Conservation (phyloP, 164 flowering plant species). For the Piper betle region DNA sequence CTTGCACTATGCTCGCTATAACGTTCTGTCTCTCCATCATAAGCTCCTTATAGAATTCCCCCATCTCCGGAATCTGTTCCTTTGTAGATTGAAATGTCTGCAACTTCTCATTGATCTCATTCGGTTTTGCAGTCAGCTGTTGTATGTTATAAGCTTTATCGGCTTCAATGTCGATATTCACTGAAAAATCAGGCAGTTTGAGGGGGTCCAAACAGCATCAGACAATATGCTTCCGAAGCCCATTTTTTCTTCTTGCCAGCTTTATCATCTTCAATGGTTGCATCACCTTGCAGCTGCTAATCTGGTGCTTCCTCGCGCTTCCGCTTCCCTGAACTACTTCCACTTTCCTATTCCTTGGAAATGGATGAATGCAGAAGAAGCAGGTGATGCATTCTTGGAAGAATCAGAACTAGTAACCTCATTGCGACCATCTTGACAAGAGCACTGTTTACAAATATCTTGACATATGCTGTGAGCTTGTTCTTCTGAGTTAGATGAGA, state of each 20-base stretch:
- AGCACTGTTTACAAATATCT: background rate
- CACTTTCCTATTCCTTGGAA: slow-evolving; percentile 11
- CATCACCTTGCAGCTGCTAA: slow-evolving; percentile 5
- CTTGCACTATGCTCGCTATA: slow-evolving; percentile 20
- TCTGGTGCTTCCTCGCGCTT: slow-evolving; percentile 18
- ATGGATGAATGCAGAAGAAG: background rate
- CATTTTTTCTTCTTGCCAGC: slow-evolving; percentile 21
- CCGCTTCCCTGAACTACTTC: slow-evolving; percentile 28
- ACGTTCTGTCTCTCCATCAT: slow-evolving; percentile 17
- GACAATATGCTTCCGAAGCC: slow-evolving; percentile 13
- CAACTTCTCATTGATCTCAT: slow-evolving; percentile 16
- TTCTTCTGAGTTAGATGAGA: background rate
- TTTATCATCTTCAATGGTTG: slow-evolving; percentile 12
- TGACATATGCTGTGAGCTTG: background rate
- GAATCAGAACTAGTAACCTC: background rate
- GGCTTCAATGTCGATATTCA: background rate
- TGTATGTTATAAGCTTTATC: slow-evolving; percentile 13
- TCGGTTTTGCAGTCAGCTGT: slow-evolving; percentile 13
- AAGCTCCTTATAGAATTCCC: slow-evolving; percentile 14
- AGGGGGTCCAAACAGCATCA: slow-evolving; percentile 34
- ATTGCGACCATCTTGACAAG: background rate
- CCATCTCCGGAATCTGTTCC: slow-evolving; percentile 11
- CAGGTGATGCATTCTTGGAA: background rate
- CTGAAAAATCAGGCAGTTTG: slow-evolving; percentile 24
- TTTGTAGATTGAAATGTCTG: slow-evolving; percentile 10